Conservation (phyloP, 2,329 filamentous ascomycete species). For the Aspergillus ochraceus region DNA sequence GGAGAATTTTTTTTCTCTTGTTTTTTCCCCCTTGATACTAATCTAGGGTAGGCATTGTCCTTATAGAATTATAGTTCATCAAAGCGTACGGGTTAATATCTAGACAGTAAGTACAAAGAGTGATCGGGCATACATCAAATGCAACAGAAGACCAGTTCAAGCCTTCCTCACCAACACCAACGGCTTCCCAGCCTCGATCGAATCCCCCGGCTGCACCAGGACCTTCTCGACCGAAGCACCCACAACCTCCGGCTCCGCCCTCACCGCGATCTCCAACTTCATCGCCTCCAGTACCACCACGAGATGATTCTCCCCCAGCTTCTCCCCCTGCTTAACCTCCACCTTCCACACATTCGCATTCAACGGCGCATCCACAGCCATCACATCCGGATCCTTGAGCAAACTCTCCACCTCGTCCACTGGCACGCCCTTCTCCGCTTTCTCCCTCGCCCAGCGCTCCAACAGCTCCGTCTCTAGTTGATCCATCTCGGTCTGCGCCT, state of each 20-base stretch:
- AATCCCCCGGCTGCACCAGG: conserved; percentile 40
- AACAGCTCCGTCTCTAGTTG: conserved; percentile 37
- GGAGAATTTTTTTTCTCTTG: neutral
- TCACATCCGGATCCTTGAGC: conserved; percentile 42
- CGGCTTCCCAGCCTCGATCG: conserved; percentile 37
- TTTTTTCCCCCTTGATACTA: no score
- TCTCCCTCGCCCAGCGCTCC: conserved; percentile 41
- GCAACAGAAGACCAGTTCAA: neutral
- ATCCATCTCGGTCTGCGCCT: conserved; percentile 49
- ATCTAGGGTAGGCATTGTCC: neutral
- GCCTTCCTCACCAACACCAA: conserved; percentile 29
- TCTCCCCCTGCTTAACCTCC: conserved; percentile 43
- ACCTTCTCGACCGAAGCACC: conserved; percentile 40
- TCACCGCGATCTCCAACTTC: conserved; percentile 57
- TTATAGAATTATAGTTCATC: neutral
- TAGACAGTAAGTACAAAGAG: no score
- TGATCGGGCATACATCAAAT: neutral
- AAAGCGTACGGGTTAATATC: no score
- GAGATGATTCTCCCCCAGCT: conserved; percentile 43
- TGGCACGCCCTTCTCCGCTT: conserved; percentile 51
- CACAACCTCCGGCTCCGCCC: conserved; percentile 28
- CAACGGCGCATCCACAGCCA: conserved; percentile 44
- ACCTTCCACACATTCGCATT: conserved; percentile 59
- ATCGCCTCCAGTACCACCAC: conserved; percentile 56
- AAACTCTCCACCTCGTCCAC: conserved; percentile 51